phyloP scores from a whole-genome alignment of 768 basidiomycete genomes.

The Russula vinacea region DNA sequence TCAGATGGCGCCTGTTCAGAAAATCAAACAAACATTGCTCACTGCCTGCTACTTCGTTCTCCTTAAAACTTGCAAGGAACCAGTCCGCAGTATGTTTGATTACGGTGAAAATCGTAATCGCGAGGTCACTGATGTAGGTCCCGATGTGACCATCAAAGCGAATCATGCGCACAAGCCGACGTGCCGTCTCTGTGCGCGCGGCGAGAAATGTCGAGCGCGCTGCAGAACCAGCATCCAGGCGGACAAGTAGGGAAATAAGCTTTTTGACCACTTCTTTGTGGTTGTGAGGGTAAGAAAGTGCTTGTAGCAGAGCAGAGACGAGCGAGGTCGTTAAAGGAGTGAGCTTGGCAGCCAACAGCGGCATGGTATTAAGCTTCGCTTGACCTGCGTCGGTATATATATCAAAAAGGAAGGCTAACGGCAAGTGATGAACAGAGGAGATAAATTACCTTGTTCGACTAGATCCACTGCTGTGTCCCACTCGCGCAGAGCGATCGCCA shows the following conservation, averaged over 20 bases:
- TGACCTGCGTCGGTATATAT: conserved; percentile 44
- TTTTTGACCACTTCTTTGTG: conserved; percentile 71
- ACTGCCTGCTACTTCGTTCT: conserved; percentile 93
- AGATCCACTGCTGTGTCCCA: conserved; percentile 86
- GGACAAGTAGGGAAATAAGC: conserved; percentile 68
- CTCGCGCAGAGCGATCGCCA: conserved; percentile 82
- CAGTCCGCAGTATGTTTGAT: conserved; percentile 98
- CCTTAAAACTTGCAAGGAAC: conserved; percentile 94
- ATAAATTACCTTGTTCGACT: conserved; percentile 71
- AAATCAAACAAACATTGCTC: conserved; percentile 37
- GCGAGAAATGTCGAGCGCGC: conserved; percentile 81
- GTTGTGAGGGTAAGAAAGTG: conserved; percentile 71
- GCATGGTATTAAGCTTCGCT: conserved; percentile 54
- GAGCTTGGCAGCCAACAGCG: conserved; percentile 57
- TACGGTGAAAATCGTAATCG: conserved; percentile 87
- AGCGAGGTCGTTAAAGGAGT: conserved; percentile 64
- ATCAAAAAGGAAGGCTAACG: neutral
- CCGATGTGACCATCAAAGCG: conserved; percentile 85
- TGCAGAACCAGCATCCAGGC: conserved; percentile 70
- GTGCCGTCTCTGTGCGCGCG: conserved; percentile 72
- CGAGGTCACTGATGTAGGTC: conserved; percentile 81
- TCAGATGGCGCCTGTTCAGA: neutral
- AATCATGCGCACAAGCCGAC: conserved; percentile 78
- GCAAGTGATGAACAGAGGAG: neutral
- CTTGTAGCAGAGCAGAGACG: conserved; percentile 63